Evolutionary conservation across 2,329 filamentous ascomycete genomes (phyloP), one percentile per base, ranked within the genome.

Genomic region (Neopestalotiopsis sp.): DNA sequence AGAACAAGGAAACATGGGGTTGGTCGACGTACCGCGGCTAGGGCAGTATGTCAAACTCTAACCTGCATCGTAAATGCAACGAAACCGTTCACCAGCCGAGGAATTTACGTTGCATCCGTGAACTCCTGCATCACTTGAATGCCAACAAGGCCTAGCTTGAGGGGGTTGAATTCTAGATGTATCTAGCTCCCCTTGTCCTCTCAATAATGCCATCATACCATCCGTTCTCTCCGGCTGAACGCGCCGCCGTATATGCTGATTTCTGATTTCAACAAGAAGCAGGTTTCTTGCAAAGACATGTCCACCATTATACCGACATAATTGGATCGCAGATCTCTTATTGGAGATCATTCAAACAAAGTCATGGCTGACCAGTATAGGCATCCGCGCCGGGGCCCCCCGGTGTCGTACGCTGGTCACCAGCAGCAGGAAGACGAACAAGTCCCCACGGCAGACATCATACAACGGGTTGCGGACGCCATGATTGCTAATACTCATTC

Each of bases 41-140:
- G 57, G 57, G 57, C 57, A 59, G 57, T 14, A 59, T 32, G 57
- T 59, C 30, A 59, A 59, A 59, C 20, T 59, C 57, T 59, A 59
- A 59, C 24, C 30, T 30, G 30, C 24, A 30, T 30, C 24, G 24
- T 30, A 59, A 59, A 59, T 34, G 57, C 12, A 30, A 59, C 30
- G 13, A 59, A 32, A 24, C 57, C 57, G 24, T 30, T 59, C 28
- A 34, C 57, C 57, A 59, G 57, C 57, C 57, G 30, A 59, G 24
- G 10, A 34, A 59, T 59, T 59, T 30, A 30, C n/a, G 57, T 14
- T 28, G 20, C 24, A 30, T 12, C 24, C 13, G 24, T 24, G 24
- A 24, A 34, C 5, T 10, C 57, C 14, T 59, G 57, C 57, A 12
- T 59, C 30, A 30, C 57, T 59, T 30, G 13, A 30, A 59, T 12